Percentiles rank a stretch among this genome's conserved stretches.
Conservation (phyloP, 2,329 filamentous ascomycete species). For the Exophiala phaeomuriformis region DNA sequence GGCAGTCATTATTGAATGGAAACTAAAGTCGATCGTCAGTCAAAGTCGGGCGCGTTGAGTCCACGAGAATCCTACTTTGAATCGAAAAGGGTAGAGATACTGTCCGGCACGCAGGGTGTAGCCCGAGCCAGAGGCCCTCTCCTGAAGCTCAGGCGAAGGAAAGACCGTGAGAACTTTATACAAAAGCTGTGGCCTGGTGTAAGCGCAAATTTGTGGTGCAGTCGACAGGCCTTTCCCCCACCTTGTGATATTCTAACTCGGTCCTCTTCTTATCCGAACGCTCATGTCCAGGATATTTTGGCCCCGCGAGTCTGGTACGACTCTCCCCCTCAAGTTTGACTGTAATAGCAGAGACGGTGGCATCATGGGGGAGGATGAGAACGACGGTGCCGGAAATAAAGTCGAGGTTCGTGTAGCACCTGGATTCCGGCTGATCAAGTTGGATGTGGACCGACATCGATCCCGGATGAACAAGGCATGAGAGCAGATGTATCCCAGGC, state of each 20-base stretch:
- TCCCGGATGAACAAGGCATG: conserved; percentile 17
- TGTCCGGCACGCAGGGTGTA: conserved; percentile 42
- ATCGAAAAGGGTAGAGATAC: conserved; percentile 45
- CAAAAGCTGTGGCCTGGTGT: conserved; percentile 34
- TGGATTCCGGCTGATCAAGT: conserved; percentile 37
- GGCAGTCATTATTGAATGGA: conserved; percentile 46
- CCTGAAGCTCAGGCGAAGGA: conserved; percentile 38
- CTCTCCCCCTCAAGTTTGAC: conserved; percentile 47
- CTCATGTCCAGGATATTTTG: conserved; percentile 37
- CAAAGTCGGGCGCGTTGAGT: not conserved
- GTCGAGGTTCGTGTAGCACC: conserved; percentile 45
- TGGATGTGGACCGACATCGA: conserved; percentile 41
- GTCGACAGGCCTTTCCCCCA: conserved; percentile 26
- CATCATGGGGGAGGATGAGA: conserved; percentile 37
- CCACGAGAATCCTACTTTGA: conserved; percentile 37
- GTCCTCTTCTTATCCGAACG: conserved; percentile 42
- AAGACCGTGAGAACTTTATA: conserved; percentile 44
- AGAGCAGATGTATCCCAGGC: conserved; percentile 8
- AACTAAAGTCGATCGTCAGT: conserved; percentile 31
- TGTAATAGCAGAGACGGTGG: conserved; percentile 40
- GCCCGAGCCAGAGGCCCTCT: conserved; percentile 29
- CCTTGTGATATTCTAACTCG: conserved; percentile 46
- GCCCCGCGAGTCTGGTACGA: conserved; percentile 38
- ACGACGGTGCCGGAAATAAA: conserved; percentile 41
- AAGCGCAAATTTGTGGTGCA: conserved; percentile 2